These are phyloP conservation scores for Calocera cornea DNA, from an alignment of 768 basidiomycete genomes.

Conservation along the genomic window DNA sequence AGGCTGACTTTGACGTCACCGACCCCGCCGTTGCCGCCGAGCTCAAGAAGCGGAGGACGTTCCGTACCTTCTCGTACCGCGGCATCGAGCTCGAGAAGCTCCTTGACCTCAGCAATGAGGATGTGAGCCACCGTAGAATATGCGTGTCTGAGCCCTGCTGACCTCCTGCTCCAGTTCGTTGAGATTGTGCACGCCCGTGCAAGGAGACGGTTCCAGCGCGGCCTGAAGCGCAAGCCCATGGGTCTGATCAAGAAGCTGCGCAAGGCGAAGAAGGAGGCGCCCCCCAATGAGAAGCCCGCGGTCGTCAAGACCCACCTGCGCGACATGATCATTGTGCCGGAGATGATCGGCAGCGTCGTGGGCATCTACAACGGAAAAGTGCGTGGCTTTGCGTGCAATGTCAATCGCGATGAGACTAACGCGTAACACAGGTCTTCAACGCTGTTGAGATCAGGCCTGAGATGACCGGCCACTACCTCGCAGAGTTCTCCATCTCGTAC, in stretches of 20 bases:
- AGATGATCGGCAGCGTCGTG: constrained; percentile 98
- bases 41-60: constrained; percentile 96
- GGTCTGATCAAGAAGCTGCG: constrained; percentile 98
- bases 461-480: constrained; percentile 99
- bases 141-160: constrained; percentile 7
- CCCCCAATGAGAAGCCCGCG: constrained; percentile 94
- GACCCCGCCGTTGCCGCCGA: constrained; percentile 90
- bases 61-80: constrained; percentile 98
- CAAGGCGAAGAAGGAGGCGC: constrained; percentile 99
- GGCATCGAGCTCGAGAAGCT: constrained; percentile 98
- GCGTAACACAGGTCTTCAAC: constrained; percentile 57
- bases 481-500: constrained; percentile 94
- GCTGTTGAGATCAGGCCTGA: constrained; percentile 99
- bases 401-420: background rate
- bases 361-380: constrained; percentile 99
- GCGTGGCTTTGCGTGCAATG: constrained; percentile 15
- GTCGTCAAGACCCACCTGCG: constrained; percentile 99
- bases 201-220: constrained; percentile 95
- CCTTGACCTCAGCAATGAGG: constrained; percentile 89
- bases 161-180: constrained; percentile 2
- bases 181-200: constrained; percentile 95
- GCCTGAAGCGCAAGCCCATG: constrained; percentile 96
- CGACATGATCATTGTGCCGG: constrained; percentile 99
- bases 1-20: constrained; percentile 76
- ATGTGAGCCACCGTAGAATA: constrained; percentile 40